A percentile compares a stretch with the other conserved stretches of the same genome.
These are phyloP conservation scores for Kluyveromyces wickerhamii DNA, from an alignment of 805 yeast genomes.

Conservation along the genomic window DNA sequence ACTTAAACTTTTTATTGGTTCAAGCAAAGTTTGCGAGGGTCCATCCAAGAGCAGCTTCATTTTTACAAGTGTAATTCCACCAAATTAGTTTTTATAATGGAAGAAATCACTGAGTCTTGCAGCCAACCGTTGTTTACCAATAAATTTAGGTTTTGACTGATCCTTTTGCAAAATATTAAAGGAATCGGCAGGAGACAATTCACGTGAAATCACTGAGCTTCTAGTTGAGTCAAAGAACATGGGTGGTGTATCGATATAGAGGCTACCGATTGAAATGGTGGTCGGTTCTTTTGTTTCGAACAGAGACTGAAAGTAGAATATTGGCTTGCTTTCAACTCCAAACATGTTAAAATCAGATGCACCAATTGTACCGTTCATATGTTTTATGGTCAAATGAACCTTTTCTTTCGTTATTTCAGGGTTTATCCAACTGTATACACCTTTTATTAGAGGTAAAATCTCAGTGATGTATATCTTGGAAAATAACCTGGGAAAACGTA, in stretches of 20 bases:
- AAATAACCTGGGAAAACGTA: neutral
- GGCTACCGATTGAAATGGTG: neutral
- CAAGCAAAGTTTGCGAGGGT: no score
- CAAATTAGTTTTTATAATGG: neutral
- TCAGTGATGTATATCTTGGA: neutral
- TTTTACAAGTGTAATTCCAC: no score
- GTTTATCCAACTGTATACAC: no score
- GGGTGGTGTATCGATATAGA: neutral
- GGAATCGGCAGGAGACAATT: neutral
- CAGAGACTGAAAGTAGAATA: neutral
- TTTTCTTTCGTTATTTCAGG: neutral
- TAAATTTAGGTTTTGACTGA: neutral
- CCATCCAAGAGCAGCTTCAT: no score
- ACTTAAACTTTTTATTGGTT: no score
- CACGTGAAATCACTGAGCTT: neutral
- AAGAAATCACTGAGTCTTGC: neutral
- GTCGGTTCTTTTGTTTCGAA: conserved; percentile 1
- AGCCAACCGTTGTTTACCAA: neutral
- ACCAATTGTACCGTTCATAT: conserved; percentile 1
- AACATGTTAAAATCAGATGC: conserved; percentile 4
- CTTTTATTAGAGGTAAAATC: neutral
- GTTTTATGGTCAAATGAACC: conserved; percentile 1
- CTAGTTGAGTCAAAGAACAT: neutral
- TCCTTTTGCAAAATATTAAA: neutral
- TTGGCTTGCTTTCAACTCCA: conserved; percentile 2